Evolutionary conservation across 2,329 filamentous ascomycete species (phyloP).

Genomic region (Lachnellula hyalina): DNA sequence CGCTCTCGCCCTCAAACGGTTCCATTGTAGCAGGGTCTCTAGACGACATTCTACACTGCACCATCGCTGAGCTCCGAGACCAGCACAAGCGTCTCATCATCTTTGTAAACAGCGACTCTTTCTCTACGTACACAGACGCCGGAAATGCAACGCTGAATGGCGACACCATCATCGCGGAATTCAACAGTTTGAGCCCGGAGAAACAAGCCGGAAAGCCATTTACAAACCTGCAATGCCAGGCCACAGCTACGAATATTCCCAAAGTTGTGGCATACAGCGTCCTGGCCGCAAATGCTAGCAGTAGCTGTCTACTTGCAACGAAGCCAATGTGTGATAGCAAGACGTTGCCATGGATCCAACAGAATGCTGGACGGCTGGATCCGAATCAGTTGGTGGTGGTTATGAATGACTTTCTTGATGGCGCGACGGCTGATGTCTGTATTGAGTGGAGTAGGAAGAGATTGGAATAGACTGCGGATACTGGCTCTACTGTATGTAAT

Average conservation of each 20-base stretch:
- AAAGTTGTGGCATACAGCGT: constrained; percentile 43
- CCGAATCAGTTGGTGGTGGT: constrained; percentile 39
- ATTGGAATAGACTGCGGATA: constrained; percentile 4
- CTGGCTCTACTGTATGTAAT: too few relatives aligned
- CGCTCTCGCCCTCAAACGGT: constrained; percentile 28
- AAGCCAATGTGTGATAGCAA: constrained; percentile 44
- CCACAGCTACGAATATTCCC: constrained; percentile 44
- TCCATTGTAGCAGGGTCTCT: constrained; percentile 26
- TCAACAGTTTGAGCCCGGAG: constrained; percentile 32
- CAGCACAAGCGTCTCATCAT: constrained; percentile 35
- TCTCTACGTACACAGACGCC: constrained; percentile 38
- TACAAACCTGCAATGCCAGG: constrained; percentile 44
- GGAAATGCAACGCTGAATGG: constrained; percentile 39
- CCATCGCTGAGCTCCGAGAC: constrained; percentile 32
- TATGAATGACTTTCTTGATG: constrained; percentile 49
- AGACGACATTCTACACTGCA: constrained; percentile 32
- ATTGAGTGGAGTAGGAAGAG: constrained; percentile 30
- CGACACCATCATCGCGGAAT: constrained; percentile 35
- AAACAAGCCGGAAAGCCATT: constrained; percentile 33
- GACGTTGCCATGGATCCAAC: constrained; percentile 42
- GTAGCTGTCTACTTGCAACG: constrained; percentile 42
- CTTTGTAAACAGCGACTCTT: constrained; percentile 34
- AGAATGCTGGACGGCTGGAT: constrained; percentile 36
- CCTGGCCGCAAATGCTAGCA: constrained; percentile 39
- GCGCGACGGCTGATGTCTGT: constrained; percentile 42